These are phyloP conservation scores for Umbellularia californica DNA, from an alignment of 164 flowering plant genomes.

Conservation along the genomic window DNA sequence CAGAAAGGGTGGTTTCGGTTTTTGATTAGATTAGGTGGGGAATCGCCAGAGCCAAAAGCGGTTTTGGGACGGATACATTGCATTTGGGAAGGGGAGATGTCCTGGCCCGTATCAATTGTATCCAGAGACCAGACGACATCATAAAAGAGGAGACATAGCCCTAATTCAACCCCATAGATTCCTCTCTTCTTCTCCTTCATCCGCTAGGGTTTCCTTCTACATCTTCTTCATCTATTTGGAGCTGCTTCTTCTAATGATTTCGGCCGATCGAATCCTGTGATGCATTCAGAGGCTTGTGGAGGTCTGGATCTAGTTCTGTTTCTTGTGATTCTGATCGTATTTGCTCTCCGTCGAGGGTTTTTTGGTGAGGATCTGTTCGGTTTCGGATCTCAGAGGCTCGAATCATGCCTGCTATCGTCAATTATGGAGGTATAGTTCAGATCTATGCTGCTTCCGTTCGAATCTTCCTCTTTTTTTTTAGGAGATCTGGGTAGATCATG, in stretches of 20 bases:
- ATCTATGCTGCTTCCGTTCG: not conserved
- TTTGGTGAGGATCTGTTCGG: slow-evolving; percentile 2
- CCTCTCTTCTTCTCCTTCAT: not conserved
- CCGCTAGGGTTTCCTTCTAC: not conserved
- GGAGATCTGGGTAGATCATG: not conserved
- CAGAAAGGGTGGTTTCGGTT: slow-evolving; percentile 4
- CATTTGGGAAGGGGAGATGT: not conserved
- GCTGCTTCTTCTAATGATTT: slow-evolving; percentile 10
- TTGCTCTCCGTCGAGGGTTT: slow-evolving; percentile 16
- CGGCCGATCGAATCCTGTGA: slow-evolving; percentile 11
- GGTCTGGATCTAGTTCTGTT: slow-evolving; percentile 1
- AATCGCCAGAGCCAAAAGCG: slow-evolving; percentile 9
- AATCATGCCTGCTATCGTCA: slow-evolving; percentile 35
- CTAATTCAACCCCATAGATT: not conserved
- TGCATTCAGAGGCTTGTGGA: slow-evolving; percentile 15
- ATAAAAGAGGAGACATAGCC: not conserved
- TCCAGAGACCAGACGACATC: not conserved
- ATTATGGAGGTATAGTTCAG: slow-evolving; percentile 24
- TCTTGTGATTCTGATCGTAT: slow-evolving; percentile 7
- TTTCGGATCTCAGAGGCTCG: slow-evolving; percentile 5
- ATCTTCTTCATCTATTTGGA: slow-evolving; percentile 1
- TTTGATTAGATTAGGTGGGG: not conserved
- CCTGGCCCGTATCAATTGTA: not conserved
- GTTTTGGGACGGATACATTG: slow-evolving; percentile 12
- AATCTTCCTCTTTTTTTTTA: not conserved